Evolutionary conservation across 1,284 basidiomycete genomes (phyloP), one percentile per base, ranked within the genome.

Genomic region (Porodaedalea pini): DNA sequence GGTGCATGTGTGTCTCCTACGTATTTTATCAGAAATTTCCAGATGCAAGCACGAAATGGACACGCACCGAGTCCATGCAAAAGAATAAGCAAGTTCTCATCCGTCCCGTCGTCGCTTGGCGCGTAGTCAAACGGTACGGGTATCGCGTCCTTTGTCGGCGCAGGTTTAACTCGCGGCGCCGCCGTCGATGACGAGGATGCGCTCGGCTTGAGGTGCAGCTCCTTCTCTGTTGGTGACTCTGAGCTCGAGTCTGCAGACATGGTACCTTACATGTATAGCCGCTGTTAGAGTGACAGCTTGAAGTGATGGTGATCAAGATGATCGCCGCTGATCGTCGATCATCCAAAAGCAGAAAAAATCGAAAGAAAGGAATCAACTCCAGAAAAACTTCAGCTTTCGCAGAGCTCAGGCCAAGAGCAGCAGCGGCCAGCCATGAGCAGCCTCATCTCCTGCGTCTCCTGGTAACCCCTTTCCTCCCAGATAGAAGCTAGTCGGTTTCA

Each of bases 51-150:
- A 23, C 23, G 21, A 13, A 34, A n/a, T 6, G 15, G 15, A 67
- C 25, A 66, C 81, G 61, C 64, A 91, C 92, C 92, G 31, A 96
- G 79, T 0, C 94, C 94, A 63, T 97, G 94, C 17, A 96, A 77
- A 52, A 97, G 77, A 59, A 97, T 79, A 31, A 97, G 71, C 25
- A 96, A 70, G 69, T 96, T 97, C 67, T 92, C 86, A 65, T 96
- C 92, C 13, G 84, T 88, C 25, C 90, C 90, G 68, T 92, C 88
- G 59, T 85, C 81, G 61, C 88, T 89, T 10, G 86, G 73, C 15
- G 70, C 62, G 67, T 92, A 94, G 7, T 72, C 73, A 68, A 87
- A 88, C 25, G 80, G 78, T 11, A 82, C 75, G 3, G 78, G 72
- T 34, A 88, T 75, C 13, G 69, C 68, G 10, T 72, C 68, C 2